A percentile compares a stretch with the other conserved stretches of the same genome.
Conservation (phyloP, 768 basidiomycete genomes). For the Amanita thiersii region DNA sequence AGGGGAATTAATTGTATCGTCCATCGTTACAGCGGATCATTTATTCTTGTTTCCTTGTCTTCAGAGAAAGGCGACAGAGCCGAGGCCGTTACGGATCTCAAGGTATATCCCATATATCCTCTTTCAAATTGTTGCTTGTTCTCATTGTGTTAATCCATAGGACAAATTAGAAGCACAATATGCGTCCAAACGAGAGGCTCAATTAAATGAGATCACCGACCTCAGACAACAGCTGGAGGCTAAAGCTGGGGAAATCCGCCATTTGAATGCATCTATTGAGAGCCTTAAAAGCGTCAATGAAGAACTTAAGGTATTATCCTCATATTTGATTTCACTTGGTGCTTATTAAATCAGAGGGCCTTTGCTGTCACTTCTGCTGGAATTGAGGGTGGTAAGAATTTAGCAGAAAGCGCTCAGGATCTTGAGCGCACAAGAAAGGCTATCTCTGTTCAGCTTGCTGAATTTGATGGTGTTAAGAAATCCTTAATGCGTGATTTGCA, state of each 20-base stretch:
- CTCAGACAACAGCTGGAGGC: constrained; percentile 88
- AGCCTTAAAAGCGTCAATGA: constrained; percentile 95
- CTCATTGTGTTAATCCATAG: constrained; percentile 31
- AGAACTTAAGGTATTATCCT: constrained; percentile 76
- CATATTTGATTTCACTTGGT: constrained; percentile 1
- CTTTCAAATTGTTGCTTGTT: constrained; percentile 11
- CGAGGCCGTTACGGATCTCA: constrained; percentile 73
- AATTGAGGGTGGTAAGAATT: constrained; percentile 93
- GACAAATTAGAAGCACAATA: constrained; percentile 93
- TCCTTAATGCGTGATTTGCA: constrained; percentile 97
- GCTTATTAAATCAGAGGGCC: constrained; percentile 58
- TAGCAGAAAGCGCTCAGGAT: constrained; percentile 95
- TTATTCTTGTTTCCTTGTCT: constrained; percentile 2
- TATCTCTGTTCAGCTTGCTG: constrained; percentile 95
- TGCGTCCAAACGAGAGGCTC: constrained; percentile 84
- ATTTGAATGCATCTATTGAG: constrained; percentile 79
- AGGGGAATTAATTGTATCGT: constrained; percentile 17
- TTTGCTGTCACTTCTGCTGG: constrained; percentile 96
- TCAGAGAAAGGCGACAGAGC: constrained; percentile 54
- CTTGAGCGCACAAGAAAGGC: constrained; percentile 94
- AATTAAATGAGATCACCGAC: constrained; percentile 75
- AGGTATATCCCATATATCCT: constrained; percentile 37
- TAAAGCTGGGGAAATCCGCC: constrained; percentile 75
- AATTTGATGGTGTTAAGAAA: constrained; percentile 98
- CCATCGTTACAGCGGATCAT: constrained; percentile 1